Percentiles rank a stretch among this genome's conserved stretches.
These are phyloP conservation scores for Aspergillus jensenii DNA, from an alignment of 2,329 filamentous ascomycete genomes.

Conservation along the genomic window DNA sequence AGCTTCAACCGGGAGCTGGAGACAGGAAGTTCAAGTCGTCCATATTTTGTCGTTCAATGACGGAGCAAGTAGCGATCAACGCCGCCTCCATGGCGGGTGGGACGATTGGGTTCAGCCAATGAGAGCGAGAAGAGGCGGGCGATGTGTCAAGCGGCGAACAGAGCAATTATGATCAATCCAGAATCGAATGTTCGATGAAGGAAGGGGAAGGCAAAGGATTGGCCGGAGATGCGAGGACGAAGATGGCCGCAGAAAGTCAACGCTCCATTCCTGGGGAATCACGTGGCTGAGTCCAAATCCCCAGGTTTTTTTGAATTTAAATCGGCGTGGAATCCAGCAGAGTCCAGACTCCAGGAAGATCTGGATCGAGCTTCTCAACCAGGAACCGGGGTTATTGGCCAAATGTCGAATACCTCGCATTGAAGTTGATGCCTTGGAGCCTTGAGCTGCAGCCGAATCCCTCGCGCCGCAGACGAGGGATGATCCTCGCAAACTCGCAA, in stretches of 20 bases:
- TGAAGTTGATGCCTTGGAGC: not conserved
- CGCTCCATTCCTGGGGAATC: not conserved
- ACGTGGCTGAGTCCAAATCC: not conserved
- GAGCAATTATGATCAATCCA: constrained; percentile 8
- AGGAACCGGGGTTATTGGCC: not conserved
- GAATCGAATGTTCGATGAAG: not conserved
- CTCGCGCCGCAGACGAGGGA: not conserved
- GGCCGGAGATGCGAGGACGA: not conserved
- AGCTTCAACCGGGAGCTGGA: not conserved
- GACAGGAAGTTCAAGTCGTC: not conserved
- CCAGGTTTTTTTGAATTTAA: not conserved
- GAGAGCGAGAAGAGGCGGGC: not conserved
- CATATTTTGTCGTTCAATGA: not conserved
- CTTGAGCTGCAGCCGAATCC: not conserved
- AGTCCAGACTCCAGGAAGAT: not conserved
- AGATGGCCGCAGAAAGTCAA: not conserved
- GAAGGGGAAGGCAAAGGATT: not conserved
- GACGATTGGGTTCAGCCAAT: constrained; percentile 7
- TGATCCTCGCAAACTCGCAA: not conserved
- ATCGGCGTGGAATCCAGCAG: not conserved
- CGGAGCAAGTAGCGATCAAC: constrained; percentile 4
- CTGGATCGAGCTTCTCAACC: not conserved
- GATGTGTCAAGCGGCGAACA: constrained; percentile 3
- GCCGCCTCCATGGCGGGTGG: constrained; percentile 6
- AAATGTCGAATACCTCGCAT: not conserved